Percentiles rank a stretch among this genome's conserved stretches.
phyloP scores from a whole-genome alignment of 1,284 basidiomycete genomes.

The Rhodotorula sp. region DNA sequence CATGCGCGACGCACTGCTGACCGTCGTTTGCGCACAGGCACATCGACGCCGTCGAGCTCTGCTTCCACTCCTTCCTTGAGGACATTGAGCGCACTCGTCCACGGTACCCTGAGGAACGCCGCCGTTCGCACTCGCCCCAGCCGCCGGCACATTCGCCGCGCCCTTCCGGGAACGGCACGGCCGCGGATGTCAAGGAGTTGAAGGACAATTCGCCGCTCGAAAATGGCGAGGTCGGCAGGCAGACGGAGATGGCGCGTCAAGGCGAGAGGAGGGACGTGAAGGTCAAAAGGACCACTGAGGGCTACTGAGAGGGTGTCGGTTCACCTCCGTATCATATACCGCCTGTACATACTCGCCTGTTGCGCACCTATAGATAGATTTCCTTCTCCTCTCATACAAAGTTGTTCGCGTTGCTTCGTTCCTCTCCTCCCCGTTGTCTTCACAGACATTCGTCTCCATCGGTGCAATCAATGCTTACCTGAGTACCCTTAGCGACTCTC shows the following conservation, averaged over 20 bases:
- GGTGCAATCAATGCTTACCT: background rate
- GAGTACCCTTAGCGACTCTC: background rate
- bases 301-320: conserved; percentile 2
- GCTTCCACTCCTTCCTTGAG: conserved; percentile 48
- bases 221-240: background rate
- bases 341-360: no score
- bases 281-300: conserved; percentile 3
- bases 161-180: background rate
- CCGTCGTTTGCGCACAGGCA: conserved; percentile 47
- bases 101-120: conserved; percentile 43
- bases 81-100: conserved; percentile 49
- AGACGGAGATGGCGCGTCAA: background rate
- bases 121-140: conserved; percentile 5
- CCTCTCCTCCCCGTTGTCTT: background rate
- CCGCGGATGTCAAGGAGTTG: conserved; percentile 3
- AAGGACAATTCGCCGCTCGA: background rate
- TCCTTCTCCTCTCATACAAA: no score
- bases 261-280: conserved; percentile 15
- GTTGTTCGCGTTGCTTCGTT: background rate
- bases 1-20: no score
- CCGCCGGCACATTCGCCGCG: background rate
- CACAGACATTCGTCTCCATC: background rate
- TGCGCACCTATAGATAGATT: no score
- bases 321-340: no score
- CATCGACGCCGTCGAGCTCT: conserved; percentile 61